Evolutionary conservation across 129 eudicot genomes (phyloP), one percentile per base, ranked within the genome.

Genomic region (Helichrysum umbraculigerum): DNA sequence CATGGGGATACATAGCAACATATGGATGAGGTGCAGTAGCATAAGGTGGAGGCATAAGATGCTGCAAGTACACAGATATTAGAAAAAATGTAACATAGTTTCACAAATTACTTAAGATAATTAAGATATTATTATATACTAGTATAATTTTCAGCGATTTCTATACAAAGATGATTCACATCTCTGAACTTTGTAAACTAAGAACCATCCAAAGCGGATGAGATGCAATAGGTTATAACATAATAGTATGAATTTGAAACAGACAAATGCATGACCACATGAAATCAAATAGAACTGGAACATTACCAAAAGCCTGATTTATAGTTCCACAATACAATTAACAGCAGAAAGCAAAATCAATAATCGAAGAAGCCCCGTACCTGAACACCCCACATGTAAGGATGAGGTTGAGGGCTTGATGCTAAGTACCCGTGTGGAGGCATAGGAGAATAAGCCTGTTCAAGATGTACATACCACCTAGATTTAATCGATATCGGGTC

Each of bases 21-120:
- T 95, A 95, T 70, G 99, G 99, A 91, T 95, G 99, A n/a, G 99
- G 97, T 44, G 99, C 96, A 81, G 99, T 95, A 67, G 97, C 99
- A 72, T 95, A 95, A 54, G 99, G 97, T 32, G 99, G 47, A 3
- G 47, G 92, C 90, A 95, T 95, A 79, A 91, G 71, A 74, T 83
- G 99, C 99, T 95, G 92, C 83, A 80, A 81, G 37, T 68, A 44
- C 74, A 81, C 30, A 62, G 22, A 71, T 50, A 66, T 77, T 19
- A 86, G 70, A 86, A 20, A 86, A 20, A 73, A n/a, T n/a, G 54
- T n/a, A 73, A 30, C 47, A 41, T 9, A 41, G 47, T 41, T 41
- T 41, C 28, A 56, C 42, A 29, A 54, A 56, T 66, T 35, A n/a
- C 30, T 32, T 7, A n/a, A 34, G 42, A 7, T 21, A 73, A 66